Percentiles rank a stretch among this genome's conserved stretches.
Evolutionary conservation across 495 filamentous ascomycete species (phyloP).

Genomic region (Penicillium longicatenatum): DNA sequence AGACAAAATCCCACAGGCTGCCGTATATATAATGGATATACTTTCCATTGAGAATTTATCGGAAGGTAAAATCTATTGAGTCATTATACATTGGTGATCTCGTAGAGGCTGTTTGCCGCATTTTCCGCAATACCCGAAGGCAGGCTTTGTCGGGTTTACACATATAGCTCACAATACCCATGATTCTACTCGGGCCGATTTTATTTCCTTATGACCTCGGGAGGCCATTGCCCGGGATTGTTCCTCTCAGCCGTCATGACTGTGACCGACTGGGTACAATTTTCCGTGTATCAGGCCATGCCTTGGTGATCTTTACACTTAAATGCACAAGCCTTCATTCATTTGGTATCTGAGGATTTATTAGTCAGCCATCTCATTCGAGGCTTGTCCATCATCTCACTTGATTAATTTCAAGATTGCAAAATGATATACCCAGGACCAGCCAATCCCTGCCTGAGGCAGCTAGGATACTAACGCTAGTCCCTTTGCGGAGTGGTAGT

Average conservation of each 20-base stretch:
- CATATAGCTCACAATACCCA: background rate
- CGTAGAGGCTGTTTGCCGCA: background rate
- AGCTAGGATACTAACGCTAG: slow-evolving; percentile 3
- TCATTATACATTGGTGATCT: background rate
- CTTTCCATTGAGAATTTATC: background rate
- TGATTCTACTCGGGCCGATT: background rate
- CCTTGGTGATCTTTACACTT: too few species aligned
- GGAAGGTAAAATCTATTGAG: background rate
- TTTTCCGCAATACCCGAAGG: background rate
- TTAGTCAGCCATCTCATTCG: background rate
- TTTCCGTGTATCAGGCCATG: too few species aligned
- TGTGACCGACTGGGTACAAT: too few species aligned
- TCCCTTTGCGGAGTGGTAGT: slow-evolving; percentile 3
- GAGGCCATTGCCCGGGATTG: too few species aligned
- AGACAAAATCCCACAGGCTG: background rate
- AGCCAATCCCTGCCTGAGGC: background rate
- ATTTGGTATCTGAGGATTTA: too few species aligned
- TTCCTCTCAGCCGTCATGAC: too few species aligned
- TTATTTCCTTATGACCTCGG: background rate
- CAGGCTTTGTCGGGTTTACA: background rate
- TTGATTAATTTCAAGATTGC: background rate
- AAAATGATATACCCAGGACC: background rate
- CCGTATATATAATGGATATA: background rate
- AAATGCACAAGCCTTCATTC: too few species aligned
- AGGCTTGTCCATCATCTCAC: background rate